Evolutionary conservation across 2,329 filamentous ascomycete genomes (phyloP).

Genomic region (Graphilbum ipis-grandicollis): DNA sequence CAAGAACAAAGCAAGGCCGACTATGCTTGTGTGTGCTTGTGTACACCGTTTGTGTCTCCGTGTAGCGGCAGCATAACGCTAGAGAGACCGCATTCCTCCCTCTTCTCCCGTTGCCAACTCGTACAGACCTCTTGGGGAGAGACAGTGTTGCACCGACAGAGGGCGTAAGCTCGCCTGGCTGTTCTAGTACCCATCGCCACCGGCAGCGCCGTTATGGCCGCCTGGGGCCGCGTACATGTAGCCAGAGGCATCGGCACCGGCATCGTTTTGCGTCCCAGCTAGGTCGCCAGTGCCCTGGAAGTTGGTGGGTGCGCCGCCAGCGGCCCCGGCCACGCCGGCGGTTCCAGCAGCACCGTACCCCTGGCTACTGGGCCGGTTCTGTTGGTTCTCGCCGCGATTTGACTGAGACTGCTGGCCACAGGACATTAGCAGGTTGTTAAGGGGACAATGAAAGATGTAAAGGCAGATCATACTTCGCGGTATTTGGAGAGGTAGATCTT

Average conservation of each 20-base stretch:
- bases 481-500: constrained; percentile 98
- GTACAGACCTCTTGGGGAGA: too few relatives aligned
- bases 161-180: background rate
- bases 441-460: too few relatives aligned
- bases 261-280: constrained; percentile 23
- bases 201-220: constrained; percentile 40
- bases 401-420: constrained; percentile 48
- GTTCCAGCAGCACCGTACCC: constrained; percentile 28
- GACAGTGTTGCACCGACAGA: too few relatives aligned
- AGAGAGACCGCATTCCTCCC: background rate
- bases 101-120: background rate
- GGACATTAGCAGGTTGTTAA: too few relatives aligned
- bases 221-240: constrained; percentile 38
- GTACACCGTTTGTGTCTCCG: background rate
- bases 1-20: background rate
- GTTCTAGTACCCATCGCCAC: constrained; percentile 31
- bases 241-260: constrained; percentile 17
- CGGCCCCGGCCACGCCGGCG: constrained; percentile 21
- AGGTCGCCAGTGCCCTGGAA: constrained; percentile 28
- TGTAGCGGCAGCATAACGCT: background rate
- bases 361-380: constrained; percentile 32
- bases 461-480: constrained; percentile 58
- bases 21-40: background rate
- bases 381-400: constrained; percentile 43
- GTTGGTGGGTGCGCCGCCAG: constrained; percentile 9